Evolutionary conservation across 2,329 filamentous ascomycete genomes (phyloP).

Genomic region (Phaeophleospora eucalypticola): DNA sequence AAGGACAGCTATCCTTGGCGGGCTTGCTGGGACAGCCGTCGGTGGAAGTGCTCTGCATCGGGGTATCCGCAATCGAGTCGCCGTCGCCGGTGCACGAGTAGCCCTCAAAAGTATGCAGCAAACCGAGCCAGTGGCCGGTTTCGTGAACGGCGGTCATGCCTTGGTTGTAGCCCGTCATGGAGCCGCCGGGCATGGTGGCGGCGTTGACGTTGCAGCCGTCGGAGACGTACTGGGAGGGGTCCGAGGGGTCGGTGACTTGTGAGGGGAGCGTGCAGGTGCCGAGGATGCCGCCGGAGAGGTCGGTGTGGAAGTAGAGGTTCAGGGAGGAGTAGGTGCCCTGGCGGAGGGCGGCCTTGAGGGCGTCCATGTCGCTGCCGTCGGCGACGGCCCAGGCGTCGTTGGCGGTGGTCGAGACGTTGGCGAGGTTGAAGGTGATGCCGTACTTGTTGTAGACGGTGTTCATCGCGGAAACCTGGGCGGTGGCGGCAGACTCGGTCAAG

Average conservation of each 20-base stretch:
- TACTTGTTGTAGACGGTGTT: constrained; percentile 48
- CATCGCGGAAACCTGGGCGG: constrained; percentile 36
- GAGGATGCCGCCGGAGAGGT: constrained; percentile 46
- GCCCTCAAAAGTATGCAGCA: constrained; percentile 47
- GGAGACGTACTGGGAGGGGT: constrained; percentile 39
- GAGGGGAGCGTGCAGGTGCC: constrained; percentile 52
- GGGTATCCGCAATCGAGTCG: constrained; percentile 45
- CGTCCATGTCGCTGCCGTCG: constrained; percentile 40
- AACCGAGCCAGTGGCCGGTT: constrained; percentile 46
- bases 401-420: constrained; percentile 47
- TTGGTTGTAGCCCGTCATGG: constrained; percentile 46
- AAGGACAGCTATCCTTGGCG: constrained; percentile 50
- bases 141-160: constrained; percentile 48
- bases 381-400: constrained; percentile 54
- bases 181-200: constrained; percentile 53
- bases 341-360: constrained; percentile 52
- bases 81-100: constrained; percentile 42
- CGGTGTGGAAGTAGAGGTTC: constrained; percentile 59
- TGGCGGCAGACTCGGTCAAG: constrained; percentile 41
- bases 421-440: constrained; percentile 49
- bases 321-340: constrained; percentile 51
- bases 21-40: constrained; percentile 49
- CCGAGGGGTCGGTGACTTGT: constrained; percentile 34
- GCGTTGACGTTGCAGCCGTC: constrained; percentile 57
- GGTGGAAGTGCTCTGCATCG: constrained; percentile 43